Base-by-base conservation (phyloP, 345 rosid genomes). In the Adansonia digitata region DNA sequence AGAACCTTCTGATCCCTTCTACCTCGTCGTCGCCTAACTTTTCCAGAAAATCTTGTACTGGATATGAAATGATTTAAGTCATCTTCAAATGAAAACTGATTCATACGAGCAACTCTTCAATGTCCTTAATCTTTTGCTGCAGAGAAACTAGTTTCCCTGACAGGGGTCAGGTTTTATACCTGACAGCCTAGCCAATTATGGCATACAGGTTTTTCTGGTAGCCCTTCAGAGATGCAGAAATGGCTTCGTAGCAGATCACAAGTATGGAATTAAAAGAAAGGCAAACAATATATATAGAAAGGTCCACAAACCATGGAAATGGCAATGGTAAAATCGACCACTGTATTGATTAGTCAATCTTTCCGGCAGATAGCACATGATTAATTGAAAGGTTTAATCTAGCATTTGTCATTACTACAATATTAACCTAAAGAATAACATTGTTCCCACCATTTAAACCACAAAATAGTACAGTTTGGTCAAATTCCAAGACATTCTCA, bases 401-500 rank as follows among this genome's bases (percentile, higher is more conserved):
- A 68, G 40, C 55, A 45, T 39, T 45, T 45, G 20, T 29, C 22
- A n/a, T 18, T 18, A 10, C 59, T 69, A 48, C 59, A 49, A n/a
- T 29, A 20, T 10, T 49, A 69, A 49, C 27, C 14, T 15, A 49
- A 69, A 69, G 59, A 69, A 17, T 31, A 17, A 49, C 27, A 69
- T 67, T 45, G 73, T 48, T 48, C n/a, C 18, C 43, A 48, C 7
- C 8, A 18, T 10, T 49, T 31, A 31, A 69, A 49, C 39, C 56
- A 67, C 37, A 69, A 69, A 69, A 27, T 68, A 46, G 53, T 12
- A 29, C 18, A 48, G 4, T 9, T 67, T 15, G 52, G 24, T 26
- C 55, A 8, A 55, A 6, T 67, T 26, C 37, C 1, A 83, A 14
- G 34, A 14, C 75, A 40, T 39, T 48, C 65, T 78, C 60, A 34